Conservation (phyloP, 176 grass and related monocot species). For the Cenchrus fungigraminus region DNA sequence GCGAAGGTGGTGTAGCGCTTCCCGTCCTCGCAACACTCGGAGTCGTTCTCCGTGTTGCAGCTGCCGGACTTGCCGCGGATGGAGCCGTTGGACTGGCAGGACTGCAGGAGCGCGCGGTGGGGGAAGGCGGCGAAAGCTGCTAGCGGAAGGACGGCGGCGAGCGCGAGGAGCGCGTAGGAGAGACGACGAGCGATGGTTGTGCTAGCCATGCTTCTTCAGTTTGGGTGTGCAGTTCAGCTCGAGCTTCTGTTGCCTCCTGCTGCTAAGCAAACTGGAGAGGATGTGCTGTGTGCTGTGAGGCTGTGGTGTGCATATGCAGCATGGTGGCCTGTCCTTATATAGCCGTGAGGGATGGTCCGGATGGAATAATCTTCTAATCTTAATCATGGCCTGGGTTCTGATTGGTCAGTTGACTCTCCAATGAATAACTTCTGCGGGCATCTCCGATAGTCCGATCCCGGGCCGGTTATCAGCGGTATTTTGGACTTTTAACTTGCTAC, state of each 20-base stretch:
- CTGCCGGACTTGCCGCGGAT: not conserved
- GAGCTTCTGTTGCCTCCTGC: not conserved
- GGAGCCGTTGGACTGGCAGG: conserved; percentile 27
- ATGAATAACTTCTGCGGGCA: not conserved
- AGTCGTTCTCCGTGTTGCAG: conserved; percentile 7
- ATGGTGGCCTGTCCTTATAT: not conserved
- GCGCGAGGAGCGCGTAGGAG: not conserved
- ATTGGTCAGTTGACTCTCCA: not conserved
- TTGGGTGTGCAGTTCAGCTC: not conserved
- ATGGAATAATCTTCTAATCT: too few relatives aligned
- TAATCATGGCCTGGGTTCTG: not conserved
- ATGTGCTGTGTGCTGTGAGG: not conserved
- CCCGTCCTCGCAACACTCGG: conserved; percentile 34
- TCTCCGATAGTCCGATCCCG: not conserved
- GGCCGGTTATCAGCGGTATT: not conserved
- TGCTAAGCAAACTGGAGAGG: not conserved
- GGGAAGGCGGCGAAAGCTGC: conserved; percentile 1
- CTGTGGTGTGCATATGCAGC: not conserved
- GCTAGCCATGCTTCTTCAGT: not conserved
- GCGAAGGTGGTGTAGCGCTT: not conserved
- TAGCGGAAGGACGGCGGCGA: not conserved
- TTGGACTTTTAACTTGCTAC: too few relatives aligned
- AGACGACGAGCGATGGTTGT: not conserved
- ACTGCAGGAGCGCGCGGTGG: conserved; percentile 31
- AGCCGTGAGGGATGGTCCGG: not conserved